A percentile compares a stretch with the other conserved stretches of the same genome.
Conservation (phyloP, 495 filamentous ascomycete genomes). For the Thermothielavioides terrestris region DNA sequence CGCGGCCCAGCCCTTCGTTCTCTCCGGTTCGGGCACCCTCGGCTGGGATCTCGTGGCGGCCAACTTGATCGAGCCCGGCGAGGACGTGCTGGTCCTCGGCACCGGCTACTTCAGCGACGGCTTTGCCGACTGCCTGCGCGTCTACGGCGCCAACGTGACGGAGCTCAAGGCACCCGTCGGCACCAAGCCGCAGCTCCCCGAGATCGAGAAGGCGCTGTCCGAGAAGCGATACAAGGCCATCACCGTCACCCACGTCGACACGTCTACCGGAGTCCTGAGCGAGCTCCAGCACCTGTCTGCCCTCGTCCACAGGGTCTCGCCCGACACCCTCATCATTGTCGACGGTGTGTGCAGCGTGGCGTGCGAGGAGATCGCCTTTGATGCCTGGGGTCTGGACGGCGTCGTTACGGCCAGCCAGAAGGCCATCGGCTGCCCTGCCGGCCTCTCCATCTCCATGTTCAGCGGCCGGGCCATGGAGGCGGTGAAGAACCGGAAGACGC, state of each 20-base stretch:
- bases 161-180: conserved; percentile 85
- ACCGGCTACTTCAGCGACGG: conserved; percentile 96
- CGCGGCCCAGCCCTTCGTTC: conserved; percentile 78
- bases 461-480: conserved; percentile 79
- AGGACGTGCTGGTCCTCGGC: conserved; percentile 86
- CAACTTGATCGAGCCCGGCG: conserved; percentile 79
- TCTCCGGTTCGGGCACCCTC: conserved; percentile 89
- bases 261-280: conserved; percentile 87
- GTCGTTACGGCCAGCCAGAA: conserved; percentile 94
- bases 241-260: conserved; percentile 95
- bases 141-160: conserved; percentile 82
- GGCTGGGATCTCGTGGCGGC: conserved; percentile 94
- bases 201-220: conserved; percentile 78
- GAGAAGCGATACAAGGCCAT: conserved; percentile 85
- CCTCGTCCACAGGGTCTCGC: conserved; percentile 75
- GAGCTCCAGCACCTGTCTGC: conserved; percentile 78
- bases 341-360: conserved; percentile 97
- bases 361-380: conserved; percentile 90
- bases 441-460: conserved; percentile 84
- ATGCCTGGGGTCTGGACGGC: conserved; percentile 87
- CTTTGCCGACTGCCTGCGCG: conserved; percentile 82
- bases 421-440: conserved; percentile 89
- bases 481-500: conserved; percentile 70
- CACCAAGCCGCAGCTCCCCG: conserved; percentile 73
- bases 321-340: conserved; percentile 81